Evolutionary conservation across 306 rosid genomes (phyloP), one percentile per base, ranked within the genome.

Genomic region (Potentilla sterilis): DNA sequence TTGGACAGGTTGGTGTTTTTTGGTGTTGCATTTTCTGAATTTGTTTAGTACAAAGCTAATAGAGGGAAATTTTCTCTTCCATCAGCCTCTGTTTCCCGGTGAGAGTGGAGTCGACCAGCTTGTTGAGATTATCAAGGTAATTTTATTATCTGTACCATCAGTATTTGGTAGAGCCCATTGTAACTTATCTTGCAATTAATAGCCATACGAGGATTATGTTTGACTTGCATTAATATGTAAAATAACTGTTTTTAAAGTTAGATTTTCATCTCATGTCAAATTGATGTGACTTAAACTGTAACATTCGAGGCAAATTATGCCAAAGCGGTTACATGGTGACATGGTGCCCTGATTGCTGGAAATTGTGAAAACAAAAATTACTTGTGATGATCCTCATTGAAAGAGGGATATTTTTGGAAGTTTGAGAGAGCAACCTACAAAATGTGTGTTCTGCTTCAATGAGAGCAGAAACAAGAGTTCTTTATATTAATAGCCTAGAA

Each of bases 31-130:
- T 38, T 62, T 75, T 71, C 62, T 67, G 59, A 28, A 2, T 65
- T 24, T 65, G 46, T 22, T 65, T 57, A 61, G 28, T 41, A 52
- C 43, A 76, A 48, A 73, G 55, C 65, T 61, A 70, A 65, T 55
- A 55, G 46, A 41, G n/a, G 65, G 44, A 71, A 12, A 51, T 28
- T 79, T 76, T 35, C 32, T 38, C 2, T 73, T 78, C 55, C 73
- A 11, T 48, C 91, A 91, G 98, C 98, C 98, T 55, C 87, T 94
- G 51, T 94, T 94, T 83, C 98, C 98, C 16, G 98, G 98, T 61
- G 98, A 94, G 82, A 94, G 97, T 79, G 98, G 98, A 59, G 97
- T 94, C 49, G 97, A 94, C 85, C 98, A 94, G 86, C 97, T 94
- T 77, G 98, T 94, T 72, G 98, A 94, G 88, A 94, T 94, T 70